Evolutionary conservation across 2,329 filamentous ascomycete genomes (phyloP).

Genomic region (Colletotrichum lentis): DNA sequence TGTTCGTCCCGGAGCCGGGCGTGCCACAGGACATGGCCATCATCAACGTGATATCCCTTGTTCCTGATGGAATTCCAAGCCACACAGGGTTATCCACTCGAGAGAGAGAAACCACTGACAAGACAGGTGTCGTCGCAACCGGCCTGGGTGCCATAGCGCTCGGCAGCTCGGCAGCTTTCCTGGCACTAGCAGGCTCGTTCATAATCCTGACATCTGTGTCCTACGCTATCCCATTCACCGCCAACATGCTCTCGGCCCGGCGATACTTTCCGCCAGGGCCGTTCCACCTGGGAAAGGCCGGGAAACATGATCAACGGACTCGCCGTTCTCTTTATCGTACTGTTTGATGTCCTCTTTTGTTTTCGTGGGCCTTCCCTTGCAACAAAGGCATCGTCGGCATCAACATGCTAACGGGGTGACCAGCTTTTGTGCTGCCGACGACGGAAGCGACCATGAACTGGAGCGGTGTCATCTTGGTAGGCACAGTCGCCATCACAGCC

Average conservation of each 20-base stretch:
- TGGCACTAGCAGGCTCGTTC: slow-evolving; percentile 65
- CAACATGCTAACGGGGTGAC: slow-evolving; percentile 4
- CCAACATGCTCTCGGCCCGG: slow-evolving; percentile 62
- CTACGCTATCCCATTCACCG: slow-evolving; percentile 58
- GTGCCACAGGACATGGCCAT: background rate
- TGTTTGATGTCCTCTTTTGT: slow-evolving; percentile 68
- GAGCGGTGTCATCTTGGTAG: slow-evolving; percentile 63
- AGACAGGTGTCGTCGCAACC: slow-evolving; percentile 55
- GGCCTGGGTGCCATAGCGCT: slow-evolving; percentile 65
- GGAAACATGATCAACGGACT: slow-evolving; percentile 59
- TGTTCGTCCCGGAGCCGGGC: background rate
- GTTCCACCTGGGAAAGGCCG: slow-evolving; percentile 62
- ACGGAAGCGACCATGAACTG: slow-evolving; percentile 58
- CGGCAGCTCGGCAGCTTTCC: slow-evolving; percentile 63
- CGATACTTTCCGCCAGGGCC: slow-evolving; percentile 60
- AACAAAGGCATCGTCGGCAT: background rate
- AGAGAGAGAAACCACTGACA: too few species aligned
- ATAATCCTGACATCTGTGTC: slow-evolving; percentile 64
- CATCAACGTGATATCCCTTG: background rate
- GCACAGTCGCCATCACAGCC: slow-evolving; percentile 55
- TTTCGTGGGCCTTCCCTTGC: slow-evolving; percentile 56
- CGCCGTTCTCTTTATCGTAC: slow-evolving; percentile 60
- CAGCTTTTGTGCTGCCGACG: slow-evolving; percentile 54
- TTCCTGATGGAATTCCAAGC: background rate
- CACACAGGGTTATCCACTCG: background rate